phyloP scores from a whole-genome alignment of 1,284 basidiomycete genomes.

The Sphagnurus paluster region DNA sequence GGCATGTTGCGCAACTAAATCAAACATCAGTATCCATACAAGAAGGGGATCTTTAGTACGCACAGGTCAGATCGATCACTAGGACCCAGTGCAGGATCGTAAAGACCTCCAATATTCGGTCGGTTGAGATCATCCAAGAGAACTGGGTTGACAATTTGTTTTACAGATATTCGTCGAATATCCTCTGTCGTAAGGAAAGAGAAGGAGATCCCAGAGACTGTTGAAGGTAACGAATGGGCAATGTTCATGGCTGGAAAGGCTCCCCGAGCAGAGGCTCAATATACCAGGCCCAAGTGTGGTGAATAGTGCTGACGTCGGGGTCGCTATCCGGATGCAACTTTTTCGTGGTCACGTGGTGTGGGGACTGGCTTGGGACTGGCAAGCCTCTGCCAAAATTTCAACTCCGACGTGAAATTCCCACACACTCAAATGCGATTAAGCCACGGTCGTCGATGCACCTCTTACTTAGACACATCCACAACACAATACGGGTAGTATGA shows the following conservation, averaged over 20 bases:
- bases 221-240: slow-evolving; percentile 84
- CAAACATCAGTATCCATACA: slow-evolving; percentile 7
- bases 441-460: too few species aligned
- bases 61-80: slow-evolving; percentile 87
- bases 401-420: too few species aligned
- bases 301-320: slow-evolving; percentile 4
- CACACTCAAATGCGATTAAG: too few species aligned
- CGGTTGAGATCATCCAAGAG: slow-evolving; percentile 93
- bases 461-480: too few species aligned
- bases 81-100: slow-evolving; percentile 95
- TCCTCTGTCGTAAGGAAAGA: slow-evolving; percentile 94
- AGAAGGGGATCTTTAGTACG: slow-evolving; percentile 33
- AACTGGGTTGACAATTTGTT: slow-evolving; percentile 93
- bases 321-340: slow-evolving; percentile 23
- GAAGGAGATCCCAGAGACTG: slow-evolving; percentile 88
- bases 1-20: slow-evolving; percentile 89
- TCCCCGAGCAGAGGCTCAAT: slow-evolving; percentile 7
- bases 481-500: too few species aligned
- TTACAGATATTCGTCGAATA: slow-evolving; percentile 91
- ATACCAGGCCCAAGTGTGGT: not conserved
- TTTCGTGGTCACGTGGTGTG: slow-evolving; percentile 23
- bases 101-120: slow-evolving; percentile 91
- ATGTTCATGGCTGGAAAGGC: slow-evolving; percentile 76
- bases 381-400: too few species aligned
- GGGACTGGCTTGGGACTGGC: too few species aligned